These are phyloP conservation scores for Neonectria magnoliae DNA, from an alignment of 2,329 filamentous ascomycete species.

Conservation along the genomic window DNA sequence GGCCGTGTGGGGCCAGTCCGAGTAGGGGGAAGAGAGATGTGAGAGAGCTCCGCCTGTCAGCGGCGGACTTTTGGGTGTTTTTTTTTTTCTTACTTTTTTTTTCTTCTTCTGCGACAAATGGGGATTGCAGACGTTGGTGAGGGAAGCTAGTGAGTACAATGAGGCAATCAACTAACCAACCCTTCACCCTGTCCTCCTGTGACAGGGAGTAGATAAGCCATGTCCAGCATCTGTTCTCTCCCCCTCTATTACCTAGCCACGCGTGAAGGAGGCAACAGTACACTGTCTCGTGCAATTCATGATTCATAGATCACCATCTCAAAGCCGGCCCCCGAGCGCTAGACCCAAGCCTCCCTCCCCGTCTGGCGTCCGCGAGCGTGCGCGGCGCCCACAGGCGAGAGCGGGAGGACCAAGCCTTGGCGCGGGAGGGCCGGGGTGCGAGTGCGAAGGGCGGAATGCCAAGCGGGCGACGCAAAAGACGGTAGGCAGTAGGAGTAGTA, in stretches of 20 bases:
- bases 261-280: too few species aligned
- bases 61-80: neutral
- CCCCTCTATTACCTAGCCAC: too few species aligned
- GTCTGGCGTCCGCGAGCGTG: constrained; percentile 9
- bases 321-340: too few species aligned
- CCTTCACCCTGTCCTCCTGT: too few species aligned
- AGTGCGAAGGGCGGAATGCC: neutral
- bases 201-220: too few species aligned
- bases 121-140: too few species aligned
- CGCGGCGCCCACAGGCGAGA: constrained; percentile 8
- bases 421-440: neutral
- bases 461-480: neutral
- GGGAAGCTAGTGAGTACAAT: too few species aligned
- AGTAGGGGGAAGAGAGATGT: neutral
- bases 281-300: too few species aligned
- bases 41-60: constrained; percentile 14
- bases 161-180: too few species aligned
- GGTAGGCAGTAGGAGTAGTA: neutral
- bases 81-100: neutral
- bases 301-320: too few species aligned
- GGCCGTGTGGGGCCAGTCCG: neutral
- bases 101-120: neutral
- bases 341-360: too few species aligned
- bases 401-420: constrained; percentile 17
- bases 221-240: too few species aligned